phyloP scores from a whole-genome alignment of 352 stramenopile species.

The Phytophthora aleatoria region DNA sequence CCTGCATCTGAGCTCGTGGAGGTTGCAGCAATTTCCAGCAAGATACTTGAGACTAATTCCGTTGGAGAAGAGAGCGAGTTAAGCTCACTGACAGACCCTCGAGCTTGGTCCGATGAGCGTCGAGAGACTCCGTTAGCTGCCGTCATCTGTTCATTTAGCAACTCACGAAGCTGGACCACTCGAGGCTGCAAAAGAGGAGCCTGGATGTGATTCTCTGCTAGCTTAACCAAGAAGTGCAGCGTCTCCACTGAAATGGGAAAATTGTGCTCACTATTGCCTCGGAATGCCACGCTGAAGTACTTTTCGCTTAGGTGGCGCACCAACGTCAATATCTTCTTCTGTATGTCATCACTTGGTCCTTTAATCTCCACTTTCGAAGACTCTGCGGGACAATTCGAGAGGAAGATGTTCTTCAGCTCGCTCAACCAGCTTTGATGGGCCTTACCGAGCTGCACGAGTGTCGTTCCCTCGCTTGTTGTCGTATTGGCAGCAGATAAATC shows the following conservation, averaged over 20 bases:
- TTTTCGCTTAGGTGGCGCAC: constrained; percentile 58
- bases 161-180: constrained; percentile 21
- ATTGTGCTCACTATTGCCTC: constrained; percentile 23
- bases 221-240: constrained; percentile 50
- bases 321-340: constrained; percentile 38
- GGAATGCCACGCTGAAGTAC: constrained; percentile 66
- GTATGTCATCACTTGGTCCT: constrained; percentile 9
- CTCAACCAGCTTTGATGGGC: constrained; percentile 70
- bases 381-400: constrained; percentile 31
- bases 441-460: constrained; percentile 57
- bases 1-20: constrained; percentile 3
- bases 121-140: constrained; percentile 21
- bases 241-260: constrained; percentile 36
- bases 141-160: constrained; percentile 32
- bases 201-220: constrained; percentile 25
- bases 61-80: constrained; percentile 4
- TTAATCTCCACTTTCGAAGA: neutral
- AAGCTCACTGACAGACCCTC: neutral
- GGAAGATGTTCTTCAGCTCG: constrained; percentile 51
- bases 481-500: neutral
- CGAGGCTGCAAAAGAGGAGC: constrained; percentile 32
- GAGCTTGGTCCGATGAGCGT: constrained; percentile 22
- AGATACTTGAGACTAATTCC: constrained; percentile 20
- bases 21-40: constrained; percentile 28
- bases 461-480: constrained; percentile 20